phyloP scores from a whole-genome alignment of 257 asterid species.

The Solanum megistacrolobum region DNA sequence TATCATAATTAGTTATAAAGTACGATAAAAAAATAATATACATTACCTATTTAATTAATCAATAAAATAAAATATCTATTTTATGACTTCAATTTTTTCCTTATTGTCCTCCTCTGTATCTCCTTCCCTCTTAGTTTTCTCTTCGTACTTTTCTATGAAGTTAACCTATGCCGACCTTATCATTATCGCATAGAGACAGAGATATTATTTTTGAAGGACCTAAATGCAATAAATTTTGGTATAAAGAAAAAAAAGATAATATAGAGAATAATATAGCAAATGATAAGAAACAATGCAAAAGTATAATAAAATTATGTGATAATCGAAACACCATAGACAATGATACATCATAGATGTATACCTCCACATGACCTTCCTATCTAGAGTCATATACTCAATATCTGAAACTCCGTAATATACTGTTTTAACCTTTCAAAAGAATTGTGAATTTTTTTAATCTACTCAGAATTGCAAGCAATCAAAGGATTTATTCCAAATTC shows the following conservation, averaged over 20 bases:
- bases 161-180: too few species aligned
- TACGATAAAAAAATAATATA: neutral
- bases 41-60: neutral
- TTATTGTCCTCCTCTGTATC: neutral
- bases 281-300: too few species aligned
- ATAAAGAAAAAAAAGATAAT: too few species aligned
- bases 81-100: neutral
- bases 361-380: too few species aligned
- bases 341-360: too few species aligned
- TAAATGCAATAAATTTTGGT: rapidly evolving
- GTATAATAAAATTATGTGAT: neutral
- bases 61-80: neutral
- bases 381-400: too few species aligned
- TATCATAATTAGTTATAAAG: neutral
- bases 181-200: neutral
- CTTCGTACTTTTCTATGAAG: neutral
- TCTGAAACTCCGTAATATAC: too few species aligned
- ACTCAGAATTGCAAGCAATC: neutral
- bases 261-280: too few species aligned
- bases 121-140: neutral
- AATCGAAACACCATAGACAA: too few species aligned
- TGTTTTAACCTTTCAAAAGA: neutral
- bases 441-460: too few species aligned
- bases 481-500: neutral
- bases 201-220: too few species aligned